Evolutionary conservation across 805 yeast genomes (phyloP).

Genomic region (Diddensiella santjacobensis): DNA sequence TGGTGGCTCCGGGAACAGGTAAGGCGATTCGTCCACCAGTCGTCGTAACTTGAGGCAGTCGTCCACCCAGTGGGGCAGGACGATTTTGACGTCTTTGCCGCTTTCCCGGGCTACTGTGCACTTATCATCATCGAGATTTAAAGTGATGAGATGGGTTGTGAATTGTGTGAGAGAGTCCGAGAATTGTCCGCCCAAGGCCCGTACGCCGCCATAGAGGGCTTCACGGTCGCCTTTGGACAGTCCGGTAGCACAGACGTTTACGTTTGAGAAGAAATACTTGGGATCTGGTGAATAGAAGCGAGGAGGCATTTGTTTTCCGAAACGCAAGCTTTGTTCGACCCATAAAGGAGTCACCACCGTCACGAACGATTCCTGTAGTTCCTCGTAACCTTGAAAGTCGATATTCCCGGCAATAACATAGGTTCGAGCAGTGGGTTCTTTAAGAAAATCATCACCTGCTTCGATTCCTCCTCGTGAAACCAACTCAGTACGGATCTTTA

Average conservation of each 20-base stretch:
- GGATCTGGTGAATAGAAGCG: slow-evolving; percentile 72
- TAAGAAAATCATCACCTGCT: not conserved
- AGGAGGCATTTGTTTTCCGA: slow-evolving; percentile 44
- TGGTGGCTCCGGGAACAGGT: slow-evolving; percentile 42
- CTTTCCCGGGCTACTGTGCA: slow-evolving; percentile 49
- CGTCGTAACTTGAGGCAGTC: slow-evolving; percentile 56
- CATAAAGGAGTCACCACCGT: slow-evolving; percentile 65
- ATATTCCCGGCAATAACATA: slow-evolving; percentile 46
- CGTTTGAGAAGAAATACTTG: slow-evolving; percentile 55
- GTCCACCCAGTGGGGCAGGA: slow-evolving; percentile 77
- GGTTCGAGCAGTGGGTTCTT: slow-evolving; percentile 3
- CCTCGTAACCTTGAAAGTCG: slow-evolving; percentile 49
- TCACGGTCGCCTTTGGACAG: slow-evolving; percentile 58
- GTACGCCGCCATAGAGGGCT: slow-evolving; percentile 62
- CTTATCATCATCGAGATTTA: slow-evolving; percentile 48
- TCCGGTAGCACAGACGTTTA: slow-evolving; percentile 58
- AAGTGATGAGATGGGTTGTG: slow-evolving; percentile 76
- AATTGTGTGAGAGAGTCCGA: slow-evolving; percentile 57
- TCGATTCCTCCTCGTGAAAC: slow-evolving; percentile 1
- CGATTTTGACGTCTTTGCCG: slow-evolving; percentile 37
- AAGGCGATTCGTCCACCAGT: slow-evolving; percentile 51
- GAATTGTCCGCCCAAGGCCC: slow-evolving; percentile 74
- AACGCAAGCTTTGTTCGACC: slow-evolving; percentile 48
- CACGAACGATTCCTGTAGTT: slow-evolving; percentile 50
- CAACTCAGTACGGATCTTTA: not conserved